Evolutionary conservation across 1,139 yeast genomes (phyloP).

Genomic region (Yamadazyma triangularis): DNA sequence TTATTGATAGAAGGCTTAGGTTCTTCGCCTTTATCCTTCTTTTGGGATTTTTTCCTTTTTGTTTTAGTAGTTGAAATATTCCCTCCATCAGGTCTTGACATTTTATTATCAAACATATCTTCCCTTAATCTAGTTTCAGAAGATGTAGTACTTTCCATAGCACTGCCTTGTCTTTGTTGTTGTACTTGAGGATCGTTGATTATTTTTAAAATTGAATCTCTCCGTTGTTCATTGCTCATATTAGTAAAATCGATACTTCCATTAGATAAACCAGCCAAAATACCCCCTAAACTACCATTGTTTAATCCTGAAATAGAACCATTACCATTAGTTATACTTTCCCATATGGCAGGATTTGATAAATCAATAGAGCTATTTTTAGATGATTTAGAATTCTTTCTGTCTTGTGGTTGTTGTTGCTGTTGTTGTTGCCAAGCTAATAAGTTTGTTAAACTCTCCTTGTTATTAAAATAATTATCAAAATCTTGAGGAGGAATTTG

Average conservation of each 20-base stretch:
- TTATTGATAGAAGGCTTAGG: constrained; percentile 7
- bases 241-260: constrained; percentile 38
- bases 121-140: constrained; percentile 28
- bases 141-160: constrained; percentile 2
- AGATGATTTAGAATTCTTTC: constrained; percentile 11
- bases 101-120: constrained; percentile 31
- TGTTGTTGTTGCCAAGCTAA: constrained; percentile 24
- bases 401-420: constrained; percentile 10
- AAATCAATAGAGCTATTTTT: constrained; percentile 29
- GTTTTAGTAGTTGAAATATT: background rate
- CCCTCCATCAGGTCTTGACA: background rate
- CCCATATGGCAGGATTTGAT: constrained; percentile 22
- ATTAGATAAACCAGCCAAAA: constrained; percentile 33
- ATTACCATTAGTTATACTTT: constrained; percentile 15
- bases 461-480: constrained; percentile 26
- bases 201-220: constrained; percentile 38
- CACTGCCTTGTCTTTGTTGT: constrained; percentile 4
- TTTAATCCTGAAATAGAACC: constrained; percentile 26
- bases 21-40: constrained; percentile 1
- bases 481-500: constrained; percentile 35
- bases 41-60: background rate
- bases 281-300: constrained; percentile 32
- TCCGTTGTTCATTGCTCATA: constrained; percentile 40
- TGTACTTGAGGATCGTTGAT: constrained; percentile 24
- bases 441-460: constrained; percentile 37